Evolutionary conservation across 805 yeast species (phyloP).

Genomic region (Sungouiozyma intestinalis): DNA sequence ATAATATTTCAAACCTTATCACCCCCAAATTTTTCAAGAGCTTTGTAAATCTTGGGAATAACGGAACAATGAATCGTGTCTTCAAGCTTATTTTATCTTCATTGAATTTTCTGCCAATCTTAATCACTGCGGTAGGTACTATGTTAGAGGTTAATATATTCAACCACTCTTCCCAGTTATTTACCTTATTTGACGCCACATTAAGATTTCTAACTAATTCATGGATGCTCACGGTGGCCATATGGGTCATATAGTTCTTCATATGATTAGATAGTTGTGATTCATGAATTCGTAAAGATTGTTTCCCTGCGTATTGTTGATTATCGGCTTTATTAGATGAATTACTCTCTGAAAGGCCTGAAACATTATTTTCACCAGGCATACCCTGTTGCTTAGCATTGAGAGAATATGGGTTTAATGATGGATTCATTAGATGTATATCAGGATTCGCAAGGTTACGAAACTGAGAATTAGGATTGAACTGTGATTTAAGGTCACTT

Average conservation of each 20-base stretch:
- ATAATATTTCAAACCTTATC: slow-evolving; percentile 39
- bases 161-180: background rate
- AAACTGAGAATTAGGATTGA: background rate
- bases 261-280: background rate
- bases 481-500: background rate
- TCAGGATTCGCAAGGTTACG: background rate
- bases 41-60: background rate
- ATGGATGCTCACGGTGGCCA: background rate
- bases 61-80: background rate
- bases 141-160: background rate
- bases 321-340: background rate
- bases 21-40: slow-evolving; percentile 5
- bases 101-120: background rate
- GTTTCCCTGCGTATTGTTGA: background rate
- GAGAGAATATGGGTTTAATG: background rate
- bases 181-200: background rate
- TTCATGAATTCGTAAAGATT: background rate
- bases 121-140: background rate
- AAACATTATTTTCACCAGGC: background rate
- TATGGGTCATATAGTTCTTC: background rate
- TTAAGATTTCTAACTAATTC: background rate
- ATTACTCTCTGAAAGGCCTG: background rate
- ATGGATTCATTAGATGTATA: background rate
- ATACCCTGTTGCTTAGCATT: background rate
- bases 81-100: background rate